These are phyloP conservation scores for Cercospora berteroae DNA, from an alignment of 2,329 filamentous ascomycete species.

Conservation along the genomic window DNA sequence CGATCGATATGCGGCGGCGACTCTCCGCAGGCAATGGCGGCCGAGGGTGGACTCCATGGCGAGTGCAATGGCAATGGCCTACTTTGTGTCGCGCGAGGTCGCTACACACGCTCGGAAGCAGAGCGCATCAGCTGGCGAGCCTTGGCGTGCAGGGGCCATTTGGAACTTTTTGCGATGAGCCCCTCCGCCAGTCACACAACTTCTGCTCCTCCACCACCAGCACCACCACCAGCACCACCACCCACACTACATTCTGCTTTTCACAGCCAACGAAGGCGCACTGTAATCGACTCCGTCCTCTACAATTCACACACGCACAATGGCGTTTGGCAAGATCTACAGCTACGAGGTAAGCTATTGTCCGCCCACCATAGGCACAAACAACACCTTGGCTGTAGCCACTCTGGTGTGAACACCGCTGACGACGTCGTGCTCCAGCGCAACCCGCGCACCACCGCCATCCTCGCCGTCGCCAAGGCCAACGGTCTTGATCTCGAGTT, in stretches of 20 bases:
- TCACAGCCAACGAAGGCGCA: conserved; percentile 37
- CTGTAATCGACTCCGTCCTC: conserved; percentile 16
- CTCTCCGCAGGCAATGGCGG: conserved; percentile 34
- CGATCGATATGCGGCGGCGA: conserved; percentile 29
- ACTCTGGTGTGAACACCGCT: not conserved
- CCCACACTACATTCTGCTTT: conserved; percentile 3
- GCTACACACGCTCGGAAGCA: not conserved
- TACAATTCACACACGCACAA: conserved; percentile 25
- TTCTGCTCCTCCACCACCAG: conserved; percentile 11
- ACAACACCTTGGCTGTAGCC: conserved; percentile 11
- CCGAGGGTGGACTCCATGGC: conserved; percentile 35
- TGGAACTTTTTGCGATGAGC: conserved; percentile 5
- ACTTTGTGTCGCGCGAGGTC: not conserved
- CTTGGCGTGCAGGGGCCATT: not conserved
- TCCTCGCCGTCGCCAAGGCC: conserved; percentile 93
- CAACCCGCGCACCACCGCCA: conserved; percentile 85
- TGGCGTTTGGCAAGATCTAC: conserved; percentile 91
- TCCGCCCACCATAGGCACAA: conserved; percentile 7
- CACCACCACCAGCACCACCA: conserved; percentile 13
- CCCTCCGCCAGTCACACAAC: conserved; percentile 10
- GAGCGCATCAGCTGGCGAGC: not conserved
- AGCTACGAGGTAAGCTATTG: conserved; percentile 66
- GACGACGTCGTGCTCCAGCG: conserved; percentile 52
- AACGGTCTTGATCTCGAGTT: conserved; percentile 91
- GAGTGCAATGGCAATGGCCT: not conserved